Percentiles rank a stretch among this genome's conserved stretches.
Evolutionary conservation across 768 basidiomycete species (phyloP).

Genomic region (Trichaptum fuscoviolaceum): DNA sequence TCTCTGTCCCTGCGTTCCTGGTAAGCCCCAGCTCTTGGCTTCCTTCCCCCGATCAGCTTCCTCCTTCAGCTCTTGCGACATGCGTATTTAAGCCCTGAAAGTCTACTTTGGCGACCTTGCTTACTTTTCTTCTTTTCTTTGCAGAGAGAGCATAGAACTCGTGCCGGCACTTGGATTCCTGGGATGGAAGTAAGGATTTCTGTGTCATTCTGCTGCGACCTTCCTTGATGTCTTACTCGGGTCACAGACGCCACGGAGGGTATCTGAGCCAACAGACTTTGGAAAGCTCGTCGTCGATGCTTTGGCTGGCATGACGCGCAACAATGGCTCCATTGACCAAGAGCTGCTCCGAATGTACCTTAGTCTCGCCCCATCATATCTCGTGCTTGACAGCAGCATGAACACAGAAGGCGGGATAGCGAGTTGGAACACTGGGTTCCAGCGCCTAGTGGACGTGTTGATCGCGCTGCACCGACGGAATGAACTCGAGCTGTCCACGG

Average conservation of each 20-base stretch:
- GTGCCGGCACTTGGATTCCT: not conserved
- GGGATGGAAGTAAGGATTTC: not conserved
- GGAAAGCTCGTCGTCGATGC: constrained; percentile 51
- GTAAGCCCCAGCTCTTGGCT: not conserved
- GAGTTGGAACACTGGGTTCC: constrained; percentile 66
- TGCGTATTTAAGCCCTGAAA: no score
- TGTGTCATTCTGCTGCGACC: not conserved
- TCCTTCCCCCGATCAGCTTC: no score
- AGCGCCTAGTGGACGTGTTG: constrained; percentile 64
- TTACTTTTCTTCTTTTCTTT: not conserved
- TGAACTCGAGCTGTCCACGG: constrained; percentile 72
- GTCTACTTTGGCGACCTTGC: not conserved
- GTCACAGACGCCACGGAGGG: not conserved
- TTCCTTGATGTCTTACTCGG: not conserved
- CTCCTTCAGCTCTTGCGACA: no score
- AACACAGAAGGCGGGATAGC: constrained; percentile 49
- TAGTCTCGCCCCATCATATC: constrained; percentile 70
- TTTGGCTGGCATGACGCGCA: constrained; percentile 46
- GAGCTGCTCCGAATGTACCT: constrained; percentile 55
- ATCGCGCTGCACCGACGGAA: constrained; percentile 61
- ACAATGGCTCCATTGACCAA: constrained; percentile 52
- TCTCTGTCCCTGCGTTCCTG: not conserved
- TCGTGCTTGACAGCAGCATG: constrained; percentile 67
- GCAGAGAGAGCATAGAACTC: not conserved
- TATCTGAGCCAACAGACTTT: constrained; percentile 43